Conservation (phyloP, 805 yeast genomes). For the Pichia insulana region DNA sequence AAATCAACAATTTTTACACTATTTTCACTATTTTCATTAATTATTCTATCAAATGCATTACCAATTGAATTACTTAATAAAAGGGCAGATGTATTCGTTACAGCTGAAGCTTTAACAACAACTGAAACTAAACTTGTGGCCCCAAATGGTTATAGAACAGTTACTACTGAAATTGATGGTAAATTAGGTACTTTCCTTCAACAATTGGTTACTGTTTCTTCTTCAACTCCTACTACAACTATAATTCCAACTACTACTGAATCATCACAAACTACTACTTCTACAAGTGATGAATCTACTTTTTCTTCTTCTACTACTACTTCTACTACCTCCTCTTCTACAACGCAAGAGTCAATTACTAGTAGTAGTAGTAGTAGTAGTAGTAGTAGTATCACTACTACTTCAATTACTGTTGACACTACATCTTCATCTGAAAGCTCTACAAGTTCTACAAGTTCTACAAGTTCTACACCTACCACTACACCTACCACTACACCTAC, state of each 20-base stretch:
- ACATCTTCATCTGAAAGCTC: constrained; percentile 13
- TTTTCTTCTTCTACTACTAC: constrained; percentile 5
- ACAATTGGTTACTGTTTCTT: constrained; percentile 19
- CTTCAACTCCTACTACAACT: constrained; percentile 18
- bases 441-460: constrained; percentile 6
- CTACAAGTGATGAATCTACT: constrained; percentile 5
- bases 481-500: constrained; percentile 16
- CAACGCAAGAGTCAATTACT: no score
- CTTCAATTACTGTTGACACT: constrained; percentile 11
- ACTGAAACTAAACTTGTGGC: constrained; percentile 14
- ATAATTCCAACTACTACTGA: constrained; percentile 17
- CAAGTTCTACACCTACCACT: constrained; percentile 6
- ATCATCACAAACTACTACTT: constrained; percentile 3
- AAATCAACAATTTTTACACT: not conserved
- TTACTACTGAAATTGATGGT: constrained; percentile 15
- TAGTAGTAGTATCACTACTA: no score
- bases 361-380: no score
- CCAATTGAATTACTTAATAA: constrained; percentile 12
- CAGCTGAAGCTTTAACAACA: constrained; percentile 20
- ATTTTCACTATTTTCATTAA: not conserved
- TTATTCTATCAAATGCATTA: constrained; percentile 1
- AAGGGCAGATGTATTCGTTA: constrained; percentile 23
- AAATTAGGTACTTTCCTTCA: constrained; percentile 15
- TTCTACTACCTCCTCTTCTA: constrained; percentile 10
- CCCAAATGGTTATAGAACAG: constrained; percentile 15